Evolutionary conservation across 441 rosid species (phyloP).

Genomic region (Corymbia citriodora): DNA sequence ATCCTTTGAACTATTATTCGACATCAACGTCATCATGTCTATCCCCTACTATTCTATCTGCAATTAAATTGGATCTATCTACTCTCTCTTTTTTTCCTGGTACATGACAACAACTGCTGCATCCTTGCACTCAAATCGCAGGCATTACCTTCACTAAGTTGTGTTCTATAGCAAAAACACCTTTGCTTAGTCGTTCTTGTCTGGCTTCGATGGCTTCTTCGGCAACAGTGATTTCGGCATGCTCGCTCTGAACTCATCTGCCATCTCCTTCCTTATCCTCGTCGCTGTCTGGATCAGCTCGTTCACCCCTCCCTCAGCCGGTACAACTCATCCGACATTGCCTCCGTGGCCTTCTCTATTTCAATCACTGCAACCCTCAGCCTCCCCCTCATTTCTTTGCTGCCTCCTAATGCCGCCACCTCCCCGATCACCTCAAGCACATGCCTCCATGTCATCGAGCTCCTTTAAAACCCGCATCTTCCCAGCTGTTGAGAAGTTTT

Average conservation of each 20-base stretch:
- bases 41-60: not conserved
- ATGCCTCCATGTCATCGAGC: not conserved
- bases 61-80: not conserved
- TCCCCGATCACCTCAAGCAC: not conserved
- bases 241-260: not conserved
- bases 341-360: conserved; percentile 1
- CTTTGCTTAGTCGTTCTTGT: not conserved
- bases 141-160: not conserved
- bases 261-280: not conserved
- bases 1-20: not conserved
- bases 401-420: not conserved
- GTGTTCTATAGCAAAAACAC: not conserved
- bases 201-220: not conserved
- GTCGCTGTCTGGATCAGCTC: not conserved
- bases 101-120: not conserved
- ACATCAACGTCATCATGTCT: not conserved
- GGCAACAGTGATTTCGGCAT: not conserved
- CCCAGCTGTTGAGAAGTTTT: not conserved
- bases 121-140: not conserved
- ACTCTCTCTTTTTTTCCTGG: not conserved
- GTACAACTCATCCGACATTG: not conserved
- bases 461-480: not conserved
- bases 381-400: not conserved
- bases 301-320: not conserved
- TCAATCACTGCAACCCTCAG: not conserved